These are phyloP conservation scores for Tritrichomonas foetus DNA, from an alignment of 208 protist genomes.

Conservation along the genomic window DNA sequence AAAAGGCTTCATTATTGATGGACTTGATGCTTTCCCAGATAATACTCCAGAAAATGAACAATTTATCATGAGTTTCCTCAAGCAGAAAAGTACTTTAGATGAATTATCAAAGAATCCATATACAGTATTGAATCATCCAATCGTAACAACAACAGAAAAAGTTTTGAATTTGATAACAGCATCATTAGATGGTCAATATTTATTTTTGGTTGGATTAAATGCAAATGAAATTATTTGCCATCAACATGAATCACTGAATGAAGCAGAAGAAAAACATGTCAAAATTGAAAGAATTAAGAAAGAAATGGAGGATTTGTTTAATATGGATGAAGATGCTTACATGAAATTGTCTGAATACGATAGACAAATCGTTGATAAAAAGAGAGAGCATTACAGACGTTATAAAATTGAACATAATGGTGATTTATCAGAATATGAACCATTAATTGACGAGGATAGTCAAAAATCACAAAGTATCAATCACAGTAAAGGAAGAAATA, in stretches of 20 bases:
- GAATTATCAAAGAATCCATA: constrained; percentile 13
- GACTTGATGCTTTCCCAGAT: neutral
- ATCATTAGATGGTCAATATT: neutral
- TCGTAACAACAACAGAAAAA: neutral
- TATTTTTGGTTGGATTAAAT: neutral
- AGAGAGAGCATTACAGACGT: neutral
- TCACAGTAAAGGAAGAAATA: neutral
- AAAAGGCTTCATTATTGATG: neutral
- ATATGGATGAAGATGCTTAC: neutral
- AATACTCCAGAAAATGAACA: neutral
- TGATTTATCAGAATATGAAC: neutral
- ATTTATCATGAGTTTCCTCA: neutral
- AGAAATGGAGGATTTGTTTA: neutral
- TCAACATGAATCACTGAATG: neutral
- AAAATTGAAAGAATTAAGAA: no score
- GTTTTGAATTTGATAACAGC: neutral
- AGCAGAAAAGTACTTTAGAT: neutral
- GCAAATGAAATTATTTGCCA: neutral
- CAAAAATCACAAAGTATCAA: no score
- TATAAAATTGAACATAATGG: neutral
- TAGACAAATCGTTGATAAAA: neutral
- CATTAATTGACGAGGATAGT: no score
- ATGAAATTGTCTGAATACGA: neutral
- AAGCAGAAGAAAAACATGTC: neutral
- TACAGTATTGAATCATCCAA: neutral